A percentile compares a stretch with the other conserved stretches of the same genome.
phyloP scores from a whole-genome alignment of 768 basidiomycete species.

The Mycena pura region DNA sequence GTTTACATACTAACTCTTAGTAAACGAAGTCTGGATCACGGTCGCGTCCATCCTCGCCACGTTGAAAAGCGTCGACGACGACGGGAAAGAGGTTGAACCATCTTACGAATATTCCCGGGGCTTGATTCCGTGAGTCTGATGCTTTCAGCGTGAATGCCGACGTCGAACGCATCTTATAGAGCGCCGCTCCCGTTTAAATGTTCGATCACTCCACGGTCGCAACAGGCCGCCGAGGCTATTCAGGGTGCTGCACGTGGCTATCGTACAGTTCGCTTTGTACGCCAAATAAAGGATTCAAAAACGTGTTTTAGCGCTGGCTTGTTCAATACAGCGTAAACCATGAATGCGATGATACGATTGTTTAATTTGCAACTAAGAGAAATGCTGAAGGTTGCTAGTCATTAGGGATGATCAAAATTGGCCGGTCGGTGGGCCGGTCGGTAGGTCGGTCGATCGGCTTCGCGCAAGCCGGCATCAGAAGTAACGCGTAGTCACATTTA shows the following conservation, averaged over 20 bases:
- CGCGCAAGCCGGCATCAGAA: no score
- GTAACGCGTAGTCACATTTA: no score
- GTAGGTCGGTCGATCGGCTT: no score
- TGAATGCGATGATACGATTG: no score
- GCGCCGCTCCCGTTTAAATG: slow-evolving; percentile 1
- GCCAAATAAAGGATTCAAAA: no score
- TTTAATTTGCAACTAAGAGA: no score
- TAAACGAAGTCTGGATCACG: slow-evolving; percentile 18
- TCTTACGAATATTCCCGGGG: slow-evolving; percentile 19
- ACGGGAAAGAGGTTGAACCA: slow-evolving; percentile 31
- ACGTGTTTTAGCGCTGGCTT: no score
- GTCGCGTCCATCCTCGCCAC: slow-evolving; percentile 7
- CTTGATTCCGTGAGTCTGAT: neutral
- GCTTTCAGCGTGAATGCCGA: neutral
- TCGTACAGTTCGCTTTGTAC: neutral
- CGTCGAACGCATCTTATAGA: neutral
- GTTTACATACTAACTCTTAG: no score
- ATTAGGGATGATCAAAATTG: no score
- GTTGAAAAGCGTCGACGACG: neutral
- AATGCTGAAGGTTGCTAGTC: no score
- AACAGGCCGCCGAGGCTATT: neutral
- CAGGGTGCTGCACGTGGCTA: neutral
- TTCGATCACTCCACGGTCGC: slow-evolving; percentile 5
- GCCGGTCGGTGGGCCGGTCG: no score
- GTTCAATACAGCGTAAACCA: no score